Percentiles rank a stretch among this genome's conserved stretches.
Conservation (phyloP, 2,329 filamentous ascomycete species). For the Niveomyces coronatus region DNA sequence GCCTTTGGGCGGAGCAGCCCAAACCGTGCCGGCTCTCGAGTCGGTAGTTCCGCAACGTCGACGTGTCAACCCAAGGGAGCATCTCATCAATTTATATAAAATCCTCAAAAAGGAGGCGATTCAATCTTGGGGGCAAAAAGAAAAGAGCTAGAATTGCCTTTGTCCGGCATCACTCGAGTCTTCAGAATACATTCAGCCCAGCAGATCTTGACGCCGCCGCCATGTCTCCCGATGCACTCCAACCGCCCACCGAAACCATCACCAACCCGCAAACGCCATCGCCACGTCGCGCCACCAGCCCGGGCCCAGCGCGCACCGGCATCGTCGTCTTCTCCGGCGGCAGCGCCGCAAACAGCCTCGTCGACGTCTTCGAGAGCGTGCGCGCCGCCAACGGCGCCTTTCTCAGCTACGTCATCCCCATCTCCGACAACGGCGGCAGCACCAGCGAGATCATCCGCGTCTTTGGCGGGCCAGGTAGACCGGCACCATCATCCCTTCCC, state of each 20-base stretch:
- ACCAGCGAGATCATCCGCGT: conserved; percentile 90
- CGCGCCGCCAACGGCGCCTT: conserved; percentile 54
- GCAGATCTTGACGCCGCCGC: too few relatives aligned
- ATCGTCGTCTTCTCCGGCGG: conserved; percentile 87
- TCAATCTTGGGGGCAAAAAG: too few relatives aligned
- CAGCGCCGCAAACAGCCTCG: conserved; percentile 87
- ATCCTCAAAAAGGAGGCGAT: too few relatives aligned
- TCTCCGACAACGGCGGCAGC: conserved; percentile 91
- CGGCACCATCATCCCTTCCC: conserved; percentile 36
- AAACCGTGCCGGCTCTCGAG: too few relatives aligned
- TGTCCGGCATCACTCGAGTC: too few relatives aligned
- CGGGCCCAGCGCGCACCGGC: conserved; percentile 3
- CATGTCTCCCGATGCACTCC: not conserved
- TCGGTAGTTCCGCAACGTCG: too few relatives aligned
- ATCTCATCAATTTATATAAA: too few relatives aligned
- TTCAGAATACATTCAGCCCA: too few relatives aligned
- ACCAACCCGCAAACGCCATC: not conserved
- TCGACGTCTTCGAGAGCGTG: conserved; percentile 73
- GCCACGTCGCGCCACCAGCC: conserved; percentile 5
- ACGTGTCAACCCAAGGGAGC: too few relatives aligned
- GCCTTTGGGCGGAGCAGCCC: too few relatives aligned
- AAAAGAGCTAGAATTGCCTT: too few relatives aligned
- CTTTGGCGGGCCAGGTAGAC: conserved; percentile 89
- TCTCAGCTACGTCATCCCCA: conserved; percentile 82
- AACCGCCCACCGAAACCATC: not conserved